Evolutionary conservation across 1,284 basidiomycete species (phyloP).

Genomic region (Cystobasidiaceae sp.): DNA sequence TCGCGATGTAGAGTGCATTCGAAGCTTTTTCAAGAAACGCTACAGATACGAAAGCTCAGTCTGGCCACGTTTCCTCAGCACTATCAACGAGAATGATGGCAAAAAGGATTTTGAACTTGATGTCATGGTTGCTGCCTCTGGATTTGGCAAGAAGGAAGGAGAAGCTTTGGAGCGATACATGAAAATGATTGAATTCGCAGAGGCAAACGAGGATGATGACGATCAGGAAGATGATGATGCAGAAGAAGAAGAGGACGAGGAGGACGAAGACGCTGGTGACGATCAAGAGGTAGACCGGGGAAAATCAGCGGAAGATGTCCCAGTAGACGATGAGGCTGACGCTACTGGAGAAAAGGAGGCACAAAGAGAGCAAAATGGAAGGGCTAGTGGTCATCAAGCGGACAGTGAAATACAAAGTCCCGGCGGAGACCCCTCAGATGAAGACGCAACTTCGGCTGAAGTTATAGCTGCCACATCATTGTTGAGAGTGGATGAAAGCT

Average conservation of each 20-base stretch:
- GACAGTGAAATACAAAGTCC: too few species aligned
- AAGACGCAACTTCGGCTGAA: too few species aligned
- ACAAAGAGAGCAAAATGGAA: too few species aligned
- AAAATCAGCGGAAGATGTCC: background rate
- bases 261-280: constrained; percentile 43
- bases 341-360: constrained; percentile 7
- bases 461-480: too few species aligned
- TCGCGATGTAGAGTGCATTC: constrained; percentile 93
- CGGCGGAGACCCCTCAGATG: too few species aligned
- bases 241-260: constrained; percentile 48
- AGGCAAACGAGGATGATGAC: constrained; percentile 30
- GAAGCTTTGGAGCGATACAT: constrained; percentile 58
- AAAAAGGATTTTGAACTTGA: constrained; percentile 62
- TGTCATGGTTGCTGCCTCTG: constrained; percentile 84
- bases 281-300: background rate
- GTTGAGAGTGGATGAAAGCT: too few species aligned
- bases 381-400: too few species aligned
- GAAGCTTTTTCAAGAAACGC: constrained; percentile 83
- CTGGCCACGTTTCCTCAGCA: constrained; percentile 67
- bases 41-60: constrained; percentile 88
- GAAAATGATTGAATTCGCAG: constrained; percentile 25
- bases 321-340: constrained; percentile 20
- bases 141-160: constrained; percentile 77
- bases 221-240: constrained; percentile 45
- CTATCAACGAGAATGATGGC: constrained; percentile 33